Conservation (phyloP, 1,139 yeast genomes). For the Diutina sp. region DNA sequence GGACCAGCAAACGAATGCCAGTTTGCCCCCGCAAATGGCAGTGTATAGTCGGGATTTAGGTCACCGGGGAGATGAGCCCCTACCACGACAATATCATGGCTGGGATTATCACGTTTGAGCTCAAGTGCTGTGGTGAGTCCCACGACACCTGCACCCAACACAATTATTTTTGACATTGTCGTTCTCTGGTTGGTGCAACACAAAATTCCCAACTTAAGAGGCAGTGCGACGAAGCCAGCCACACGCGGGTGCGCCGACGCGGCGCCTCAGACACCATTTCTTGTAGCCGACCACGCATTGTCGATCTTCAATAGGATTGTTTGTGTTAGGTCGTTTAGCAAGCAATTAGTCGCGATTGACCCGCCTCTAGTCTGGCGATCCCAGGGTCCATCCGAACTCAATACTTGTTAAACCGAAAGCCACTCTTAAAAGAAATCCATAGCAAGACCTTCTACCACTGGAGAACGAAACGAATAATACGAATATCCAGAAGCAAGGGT, state of each 20-base stretch:
- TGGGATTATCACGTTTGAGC: constrained; percentile 3
- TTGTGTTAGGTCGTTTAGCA: background rate
- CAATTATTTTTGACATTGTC: background rate
- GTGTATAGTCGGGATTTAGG: constrained; percentile 6
- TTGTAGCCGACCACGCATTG: background rate
- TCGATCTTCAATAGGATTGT: background rate
- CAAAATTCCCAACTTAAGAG: background rate
- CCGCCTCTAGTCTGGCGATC: background rate
- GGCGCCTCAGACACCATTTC: background rate
- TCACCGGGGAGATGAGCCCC: constrained; percentile 8
- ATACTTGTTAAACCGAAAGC: no score
- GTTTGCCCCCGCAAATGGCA: constrained; percentile 9
- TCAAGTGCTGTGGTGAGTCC: constrained; percentile 2
- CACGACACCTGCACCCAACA: constrained; percentile 2
- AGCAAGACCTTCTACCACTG: no score
- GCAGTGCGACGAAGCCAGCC: background rate
- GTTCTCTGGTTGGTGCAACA: background rate
- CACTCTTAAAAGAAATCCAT: no score
- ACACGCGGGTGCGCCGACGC: background rate
- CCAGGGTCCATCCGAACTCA: no score
- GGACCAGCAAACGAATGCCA: constrained; percentile 7
- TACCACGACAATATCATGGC: constrained; percentile 6
- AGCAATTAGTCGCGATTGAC: background rate
- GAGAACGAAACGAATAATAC: no score
- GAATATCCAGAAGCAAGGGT: no score